Base-by-base conservation (phyloP, 208 protist genomes). In the Herpetomonas muscarum region DNA sequence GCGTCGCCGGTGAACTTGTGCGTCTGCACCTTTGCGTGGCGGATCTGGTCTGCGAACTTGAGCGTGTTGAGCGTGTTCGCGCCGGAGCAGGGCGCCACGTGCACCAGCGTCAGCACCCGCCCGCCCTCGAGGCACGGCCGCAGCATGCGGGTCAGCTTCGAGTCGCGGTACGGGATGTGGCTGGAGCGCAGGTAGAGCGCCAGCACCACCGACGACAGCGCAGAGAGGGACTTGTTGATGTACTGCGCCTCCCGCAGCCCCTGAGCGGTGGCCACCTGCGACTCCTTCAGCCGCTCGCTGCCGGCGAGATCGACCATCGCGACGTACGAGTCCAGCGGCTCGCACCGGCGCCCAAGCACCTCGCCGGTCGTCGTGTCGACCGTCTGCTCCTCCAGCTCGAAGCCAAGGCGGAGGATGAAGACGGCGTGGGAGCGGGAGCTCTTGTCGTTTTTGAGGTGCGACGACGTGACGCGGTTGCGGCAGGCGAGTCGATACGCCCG, bases 251-350 rank as follows among this genome's bases (percentile, higher is more conserved):
- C 87, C 21, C 79, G 71, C 49, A 94, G 64, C 19, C 74, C 80
- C 3, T 42, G 46, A 9, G 45, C 57, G 10, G 88, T 87, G 51
- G 87, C 79, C 25, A 90, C 87, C 61, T 89, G 78, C 10, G 97
- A 98, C 52, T 97, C 75, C 45, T 90, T 85, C 17, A 89, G 69
- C 28, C 97, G 87, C 82, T 99, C 98, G 26, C 91, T 97, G 10
- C 98, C 98, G 0, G 98, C 98, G 5, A 99, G 79, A 76, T 99
- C 97, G 6, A 99, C 97, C 60, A 99, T 76, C 19, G 83, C 83
- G 34, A 93, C 81, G 57, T 85, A 92, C 13, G 89, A 95, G 44
- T 71, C 69, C 37, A 87, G 54, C 26, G 60, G 67, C 48, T 71
- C 55, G 42, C 55, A 44, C 28, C 29, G 42, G 56, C 45, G 58